Evolutionary conservation across 2,329 filamentous ascomycete species (phyloP).

Genomic region (Fusarium newnesense): DNA sequence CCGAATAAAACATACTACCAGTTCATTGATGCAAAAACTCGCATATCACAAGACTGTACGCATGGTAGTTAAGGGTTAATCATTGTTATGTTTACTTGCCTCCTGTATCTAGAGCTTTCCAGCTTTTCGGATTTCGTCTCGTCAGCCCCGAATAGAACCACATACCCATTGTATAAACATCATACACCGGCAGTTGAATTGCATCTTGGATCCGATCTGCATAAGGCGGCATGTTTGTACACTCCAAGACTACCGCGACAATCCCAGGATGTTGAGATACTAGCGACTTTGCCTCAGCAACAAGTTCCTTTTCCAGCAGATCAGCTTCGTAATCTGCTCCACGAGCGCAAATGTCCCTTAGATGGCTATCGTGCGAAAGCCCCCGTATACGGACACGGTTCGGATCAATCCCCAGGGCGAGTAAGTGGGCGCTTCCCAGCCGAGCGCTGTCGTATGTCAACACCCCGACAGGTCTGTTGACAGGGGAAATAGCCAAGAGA

Average conservation of each 20-base stretch:
- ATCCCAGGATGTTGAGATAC: constrained; percentile 32
- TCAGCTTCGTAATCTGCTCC: constrained; percentile 33
- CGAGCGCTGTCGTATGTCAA: constrained; percentile 46
- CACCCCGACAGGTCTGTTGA: constrained; percentile 43
- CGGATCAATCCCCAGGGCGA: constrained; percentile 36
- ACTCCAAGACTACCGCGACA: constrained; percentile 45
- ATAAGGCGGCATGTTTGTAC: constrained; percentile 52
- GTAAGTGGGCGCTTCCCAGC: constrained; percentile 37
- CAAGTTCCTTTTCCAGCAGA: constrained; percentile 36
- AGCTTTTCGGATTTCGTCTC: constrained; percentile 4
- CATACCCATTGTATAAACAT: constrained; percentile 49
- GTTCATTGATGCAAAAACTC: accelerated
- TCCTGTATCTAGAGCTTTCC: neutral
- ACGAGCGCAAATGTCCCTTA: constrained; percentile 31
- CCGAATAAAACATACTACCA: no score
- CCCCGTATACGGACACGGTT: constrained; percentile 38
- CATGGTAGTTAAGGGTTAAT: no score
- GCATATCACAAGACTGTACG: neutral
- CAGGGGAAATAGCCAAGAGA: constrained; percentile 43
- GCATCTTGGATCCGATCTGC: constrained; percentile 46
- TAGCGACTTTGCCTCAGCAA: constrained; percentile 26
- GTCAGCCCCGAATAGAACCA: constrained; percentile 51
- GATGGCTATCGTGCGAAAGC: constrained; percentile 31
- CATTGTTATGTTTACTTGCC: no score
- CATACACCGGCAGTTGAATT: constrained; percentile 47